Base-by-base conservation (phyloP, 306 rosid species). In the Quercus engelmannii region DNA sequence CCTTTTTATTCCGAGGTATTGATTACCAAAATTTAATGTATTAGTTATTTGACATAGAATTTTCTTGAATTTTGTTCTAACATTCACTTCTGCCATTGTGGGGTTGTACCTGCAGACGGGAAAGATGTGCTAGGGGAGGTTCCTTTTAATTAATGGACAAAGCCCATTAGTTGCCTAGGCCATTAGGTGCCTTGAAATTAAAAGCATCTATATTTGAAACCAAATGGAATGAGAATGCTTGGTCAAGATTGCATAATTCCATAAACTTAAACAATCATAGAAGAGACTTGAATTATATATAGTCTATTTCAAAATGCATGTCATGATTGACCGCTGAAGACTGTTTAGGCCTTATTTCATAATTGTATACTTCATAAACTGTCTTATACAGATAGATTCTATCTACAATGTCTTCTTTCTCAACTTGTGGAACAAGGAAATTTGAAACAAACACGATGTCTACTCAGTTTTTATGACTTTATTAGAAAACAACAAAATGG, bases 361-460 rank as follows among this genome's bases (percentile, higher is more conserved):
- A 17, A 33, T 17, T 17, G 33, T 65, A 65, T 67, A 67, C 6
- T 18, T 43, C 1, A 30, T 18, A 7, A 28, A 52, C 21, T 73
- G 82, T 82, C 85, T 65, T 43, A 21, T 73, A 72, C 43, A 25
- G 30, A 54, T 55, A 65, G 67, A 76, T 57, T 73, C 25, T 46
- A 56, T 58, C 78, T 31, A 77, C 62, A 74, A 74, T 78, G 74
- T 78, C 83, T 59, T 78, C 62, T 58, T 69, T 83, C 76, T 74
- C 80, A 78, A 83, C 83, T 78, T 52, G 83, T 73, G 65, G 69
- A 69, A 69, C 69, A 74, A 74, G 79, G 54, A 68, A 78, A 69
- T 31, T n/a, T 31, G 59, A 74, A 83, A 6, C 26, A 69, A 69
- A 61, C 25, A 62, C 69, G 31, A 0, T 26, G 31, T 38, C 69